Evolutionary conservation across 2,329 filamentous ascomycete genomes (phyloP).

Genomic region (Xylaria sp.): DNA sequence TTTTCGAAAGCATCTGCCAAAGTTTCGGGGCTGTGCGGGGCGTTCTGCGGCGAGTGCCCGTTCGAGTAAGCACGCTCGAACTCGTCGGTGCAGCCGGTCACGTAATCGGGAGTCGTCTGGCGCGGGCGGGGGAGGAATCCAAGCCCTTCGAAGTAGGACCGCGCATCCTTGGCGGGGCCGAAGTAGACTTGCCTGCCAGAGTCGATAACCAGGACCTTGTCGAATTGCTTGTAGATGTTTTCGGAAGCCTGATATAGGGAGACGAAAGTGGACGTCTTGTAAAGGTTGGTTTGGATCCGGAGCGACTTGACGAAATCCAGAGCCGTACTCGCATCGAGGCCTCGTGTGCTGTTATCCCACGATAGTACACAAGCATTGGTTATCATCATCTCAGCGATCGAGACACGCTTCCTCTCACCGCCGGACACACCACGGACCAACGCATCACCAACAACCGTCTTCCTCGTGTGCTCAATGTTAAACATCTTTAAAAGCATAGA

Average conservation of each 20-base stretch:
- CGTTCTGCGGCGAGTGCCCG: slow-evolving; percentile 66
- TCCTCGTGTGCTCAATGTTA: slow-evolving; percentile 85
- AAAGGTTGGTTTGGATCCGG: slow-evolving; percentile 80
- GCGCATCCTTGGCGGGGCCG: slow-evolving; percentile 67
- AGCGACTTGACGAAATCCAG: slow-evolving; percentile 70
- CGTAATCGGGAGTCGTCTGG: slow-evolving; percentile 80
- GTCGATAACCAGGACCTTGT: slow-evolving; percentile 84
- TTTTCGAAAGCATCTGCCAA: slow-evolving; percentile 71
- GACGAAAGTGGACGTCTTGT: slow-evolving; percentile 82
- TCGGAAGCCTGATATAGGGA: slow-evolving; percentile 86
- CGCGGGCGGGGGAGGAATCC: slow-evolving; percentile 75
- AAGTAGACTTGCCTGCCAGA: slow-evolving; percentile 76
- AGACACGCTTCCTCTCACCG: slow-evolving; percentile 78
- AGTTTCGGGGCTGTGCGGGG: slow-evolving; percentile 68
- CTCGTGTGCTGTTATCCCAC: slow-evolving; percentile 76
- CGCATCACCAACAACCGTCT: slow-evolving; percentile 82
- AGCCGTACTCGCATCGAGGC: slow-evolving; percentile 69
- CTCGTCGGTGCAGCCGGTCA: slow-evolving; percentile 82
- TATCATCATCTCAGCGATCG: slow-evolving; percentile 81
- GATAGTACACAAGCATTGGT: slow-evolving; percentile 71
- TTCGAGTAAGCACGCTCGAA: slow-evolving; percentile 77
- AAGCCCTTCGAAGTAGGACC: slow-evolving; percentile 74
- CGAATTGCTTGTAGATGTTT: slow-evolving; percentile 77
- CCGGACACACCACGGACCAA: slow-evolving; percentile 81
- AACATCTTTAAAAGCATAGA: slow-evolving; percentile 84